These are phyloP conservation scores for Erythrophleum ivorense DNA, from an alignment of 331 rosid species.

Conservation along the genomic window DNA sequence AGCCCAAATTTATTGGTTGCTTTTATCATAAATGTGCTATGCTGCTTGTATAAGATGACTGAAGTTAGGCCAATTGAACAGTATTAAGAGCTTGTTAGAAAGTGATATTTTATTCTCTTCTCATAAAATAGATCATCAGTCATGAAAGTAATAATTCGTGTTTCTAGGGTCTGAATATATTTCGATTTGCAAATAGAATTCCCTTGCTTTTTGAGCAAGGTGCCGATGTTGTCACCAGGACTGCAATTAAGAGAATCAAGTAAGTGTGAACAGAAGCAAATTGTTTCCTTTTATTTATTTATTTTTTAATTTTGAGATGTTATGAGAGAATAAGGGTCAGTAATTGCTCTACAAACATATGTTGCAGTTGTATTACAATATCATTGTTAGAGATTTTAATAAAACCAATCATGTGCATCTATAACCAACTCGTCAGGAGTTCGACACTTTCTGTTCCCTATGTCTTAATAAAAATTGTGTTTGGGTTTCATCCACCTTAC, in stretches of 20 bases:
- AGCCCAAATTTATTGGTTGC: not conserved
- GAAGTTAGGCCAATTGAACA: not conserved
- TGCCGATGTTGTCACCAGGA: slow-evolving; percentile 97
- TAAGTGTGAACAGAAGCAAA: slow-evolving; percentile 41
- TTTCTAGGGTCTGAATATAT: slow-evolving; percentile 89
- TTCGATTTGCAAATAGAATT: slow-evolving; percentile 96
- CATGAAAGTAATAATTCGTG: slow-evolving; percentile 30
- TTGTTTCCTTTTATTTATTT: slow-evolving; percentile 18
- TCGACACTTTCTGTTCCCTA: not conserved
- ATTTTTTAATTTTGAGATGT: slow-evolving; percentile 20
- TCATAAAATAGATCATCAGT: slow-evolving; percentile 32
- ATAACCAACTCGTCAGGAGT: not conserved
- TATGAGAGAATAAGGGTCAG: slow-evolving; percentile 7
- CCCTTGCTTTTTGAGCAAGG: slow-evolving; percentile 99
- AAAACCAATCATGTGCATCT: not conserved
- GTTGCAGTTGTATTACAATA: not conserved
- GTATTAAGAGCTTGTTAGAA: slow-evolving; percentile 35
- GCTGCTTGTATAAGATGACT: not conserved
- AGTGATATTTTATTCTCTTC: slow-evolving; percentile 39
- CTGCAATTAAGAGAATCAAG: slow-evolving; percentile 92
- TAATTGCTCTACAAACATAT: not conserved
- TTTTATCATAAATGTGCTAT: not conserved
- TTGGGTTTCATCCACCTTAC: not conserved
- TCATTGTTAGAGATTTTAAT: not conserved
- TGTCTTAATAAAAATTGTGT: not conserved